Evolutionary conservation across 352 stramenopile species (phyloP).

Genomic region (Paralagenidium karlingii): DNA sequence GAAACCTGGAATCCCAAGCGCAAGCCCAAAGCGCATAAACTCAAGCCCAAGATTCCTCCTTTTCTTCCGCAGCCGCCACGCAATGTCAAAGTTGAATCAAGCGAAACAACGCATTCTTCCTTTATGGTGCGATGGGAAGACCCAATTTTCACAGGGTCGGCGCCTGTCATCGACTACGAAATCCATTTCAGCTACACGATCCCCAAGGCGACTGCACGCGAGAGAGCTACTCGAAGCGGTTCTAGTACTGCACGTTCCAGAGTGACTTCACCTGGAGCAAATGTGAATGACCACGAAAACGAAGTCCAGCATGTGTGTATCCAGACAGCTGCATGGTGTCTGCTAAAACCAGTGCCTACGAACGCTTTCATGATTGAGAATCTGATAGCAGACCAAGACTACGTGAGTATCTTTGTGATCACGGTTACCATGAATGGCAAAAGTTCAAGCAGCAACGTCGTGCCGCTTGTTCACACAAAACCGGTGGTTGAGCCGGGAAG

Average conservation of each 20-base stretch:
- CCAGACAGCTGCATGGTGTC: slow-evolving; percentile 51
- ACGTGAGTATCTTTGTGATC: slow-evolving; percentile 24
- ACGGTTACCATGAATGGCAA: slow-evolving; percentile 45
- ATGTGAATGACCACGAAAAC: too few species aligned
- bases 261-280: too few species aligned
- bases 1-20: too few species aligned
- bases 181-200: too few species aligned
- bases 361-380: slow-evolving; percentile 26
- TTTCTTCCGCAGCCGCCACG: slow-evolving; percentile 58
- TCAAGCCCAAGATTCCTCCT: neutral
- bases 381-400: slow-evolving; percentile 30
- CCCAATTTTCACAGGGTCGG: slow-evolving; percentile 60
- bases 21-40: neutral
- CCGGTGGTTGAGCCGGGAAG: slow-evolving; percentile 18
- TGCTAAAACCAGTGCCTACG: slow-evolving; percentile 21
- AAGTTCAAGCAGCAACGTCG: slow-evolving; percentile 27
- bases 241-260: too few species aligned
- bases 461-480: slow-evolving; percentile 17
- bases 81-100: slow-evolving; percentile 24
- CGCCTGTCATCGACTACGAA: slow-evolving; percentile 53
- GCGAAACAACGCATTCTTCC: slow-evolving; percentile 20
- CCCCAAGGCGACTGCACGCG: too few species aligned
- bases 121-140: slow-evolving; percentile 40
- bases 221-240: too few species aligned
- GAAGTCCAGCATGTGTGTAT: too few species aligned